Evolutionary conservation across 805 yeast species (phyloP).

Genomic region (Maudiozyma turicensis): DNA sequence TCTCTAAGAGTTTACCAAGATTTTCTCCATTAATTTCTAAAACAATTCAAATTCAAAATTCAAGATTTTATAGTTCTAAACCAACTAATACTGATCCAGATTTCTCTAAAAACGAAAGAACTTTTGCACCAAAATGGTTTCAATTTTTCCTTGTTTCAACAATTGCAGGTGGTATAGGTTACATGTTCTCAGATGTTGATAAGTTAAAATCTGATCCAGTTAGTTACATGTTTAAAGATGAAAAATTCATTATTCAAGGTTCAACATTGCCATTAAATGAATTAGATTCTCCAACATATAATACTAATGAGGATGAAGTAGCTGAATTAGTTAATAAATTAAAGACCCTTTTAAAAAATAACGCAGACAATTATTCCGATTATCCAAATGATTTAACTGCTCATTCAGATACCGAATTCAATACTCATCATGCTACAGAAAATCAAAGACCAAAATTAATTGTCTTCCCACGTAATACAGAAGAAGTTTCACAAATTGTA

Average conservation of each 20-base stretch:
- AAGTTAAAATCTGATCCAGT: neutral
- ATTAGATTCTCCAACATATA: slow-evolving; percentile 18
- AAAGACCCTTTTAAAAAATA: slow-evolving; percentile 31
- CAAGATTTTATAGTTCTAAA: neutral
- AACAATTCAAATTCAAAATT: neutral
- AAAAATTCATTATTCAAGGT: neutral
- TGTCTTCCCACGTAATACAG: slow-evolving; percentile 54
- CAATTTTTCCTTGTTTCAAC: slow-evolving; percentile 1
- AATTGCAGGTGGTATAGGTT: slow-evolving; percentile 1
- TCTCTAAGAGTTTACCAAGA: too few relatives aligned
- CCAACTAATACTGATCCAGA: neutral
- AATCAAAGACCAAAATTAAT: slow-evolving; percentile 51
- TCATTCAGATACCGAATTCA: slow-evolving; percentile 52
- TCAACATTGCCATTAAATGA: slow-evolving; percentile 16
- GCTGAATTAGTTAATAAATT: slow-evolving; percentile 35
- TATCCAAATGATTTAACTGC: slow-evolving; percentile 34
- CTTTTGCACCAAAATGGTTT: slow-evolving; percentile 1
- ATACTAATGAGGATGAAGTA: slow-evolving; percentile 33
- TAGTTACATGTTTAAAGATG: neutral
- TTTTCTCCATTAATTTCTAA: too few relatives aligned
- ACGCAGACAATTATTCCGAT: slow-evolving; percentile 26
- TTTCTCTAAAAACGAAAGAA: neutral
- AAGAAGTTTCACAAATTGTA: slow-evolving; percentile 55
- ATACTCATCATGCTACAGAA: slow-evolving; percentile 52
- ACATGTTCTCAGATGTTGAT: neutral